Evolutionary conservation across 805 yeast species (phyloP).

Genomic region (Clavispora phyllophila): DNA sequence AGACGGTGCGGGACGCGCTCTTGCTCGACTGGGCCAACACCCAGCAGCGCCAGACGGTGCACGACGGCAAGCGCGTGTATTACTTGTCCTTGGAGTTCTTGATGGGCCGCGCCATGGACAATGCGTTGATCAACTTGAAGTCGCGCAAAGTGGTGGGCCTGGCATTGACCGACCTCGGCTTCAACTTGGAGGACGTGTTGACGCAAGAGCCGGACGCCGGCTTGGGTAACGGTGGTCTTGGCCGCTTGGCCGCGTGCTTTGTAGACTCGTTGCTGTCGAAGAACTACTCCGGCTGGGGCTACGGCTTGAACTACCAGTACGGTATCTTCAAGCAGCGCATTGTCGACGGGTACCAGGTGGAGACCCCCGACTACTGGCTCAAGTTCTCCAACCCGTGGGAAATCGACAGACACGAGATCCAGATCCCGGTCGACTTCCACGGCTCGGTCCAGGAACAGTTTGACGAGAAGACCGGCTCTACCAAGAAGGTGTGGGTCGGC

Average conservation of each 20-base stretch:
- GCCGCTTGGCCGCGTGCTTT: slow-evolving; percentile 92
- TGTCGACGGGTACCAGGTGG: slow-evolving; percentile 90
- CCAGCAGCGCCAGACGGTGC: slow-evolving; percentile 80
- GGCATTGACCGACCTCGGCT: slow-evolving; percentile 65
- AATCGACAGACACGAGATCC: slow-evolving; percentile 78
- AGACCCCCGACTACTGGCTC: slow-evolving; percentile 92
- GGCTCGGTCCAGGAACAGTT: slow-evolving; percentile 64
- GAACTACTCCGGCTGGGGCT: slow-evolving; percentile 94
- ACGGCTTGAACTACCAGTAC: slow-evolving; percentile 87
- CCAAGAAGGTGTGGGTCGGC: slow-evolving; percentile 71
- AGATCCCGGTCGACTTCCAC: slow-evolving; percentile 84
- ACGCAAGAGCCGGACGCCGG: slow-evolving; percentile 92
- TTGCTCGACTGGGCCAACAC: slow-evolving; percentile 89
- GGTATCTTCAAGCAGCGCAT: slow-evolving; percentile 90
- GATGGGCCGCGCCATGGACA: slow-evolving; percentile 94
- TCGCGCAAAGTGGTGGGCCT: slow-evolving; percentile 52
- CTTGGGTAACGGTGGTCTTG: slow-evolving; percentile 92
- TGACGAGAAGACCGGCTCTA: slow-evolving; percentile 50
- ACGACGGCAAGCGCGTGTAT: slow-evolving; percentile 81
- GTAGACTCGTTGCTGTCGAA: slow-evolving; percentile 83
- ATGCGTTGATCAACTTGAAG: slow-evolving; percentile 79
- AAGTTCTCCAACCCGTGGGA: slow-evolving; percentile 92
- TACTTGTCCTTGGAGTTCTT: slow-evolving; percentile 82
- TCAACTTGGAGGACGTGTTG: slow-evolving; percentile 79
- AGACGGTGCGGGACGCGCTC: slow-evolving; percentile 71